Conservation (phyloP, 208 protist species). For the Angomonas deanei region DNA sequence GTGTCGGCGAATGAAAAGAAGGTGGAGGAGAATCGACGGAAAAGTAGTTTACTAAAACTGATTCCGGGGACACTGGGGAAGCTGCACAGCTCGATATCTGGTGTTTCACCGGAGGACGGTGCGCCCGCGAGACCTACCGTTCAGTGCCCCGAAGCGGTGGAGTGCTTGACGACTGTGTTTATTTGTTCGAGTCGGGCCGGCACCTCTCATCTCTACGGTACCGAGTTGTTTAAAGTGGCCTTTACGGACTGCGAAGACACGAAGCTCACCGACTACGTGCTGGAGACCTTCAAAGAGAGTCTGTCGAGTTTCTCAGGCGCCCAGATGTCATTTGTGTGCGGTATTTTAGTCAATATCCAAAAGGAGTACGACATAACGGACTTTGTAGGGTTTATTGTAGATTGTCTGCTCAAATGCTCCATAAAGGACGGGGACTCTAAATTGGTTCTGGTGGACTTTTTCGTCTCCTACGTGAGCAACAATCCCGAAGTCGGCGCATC, state of each 20-base stretch:
- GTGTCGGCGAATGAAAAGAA: neutral
- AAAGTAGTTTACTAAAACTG: constrained; percentile 3
- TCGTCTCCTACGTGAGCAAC: constrained; percentile 13
- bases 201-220: constrained; percentile 25
- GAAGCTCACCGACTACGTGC: constrained; percentile 25
- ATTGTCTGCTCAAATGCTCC: constrained; percentile 9
- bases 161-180: constrained; percentile 38
- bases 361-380: constrained; percentile 15
- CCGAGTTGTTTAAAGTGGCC: constrained; percentile 39
- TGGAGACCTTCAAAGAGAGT: constrained; percentile 38
- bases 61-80: constrained; percentile 8
- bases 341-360: neutral
- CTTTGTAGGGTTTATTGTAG: constrained; percentile 17
- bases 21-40: neutral
- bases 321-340: constrained; percentile 1
- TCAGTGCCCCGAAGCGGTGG: constrained; percentile 27
- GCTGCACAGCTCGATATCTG: constrained; percentile 1
- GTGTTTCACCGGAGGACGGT: neutral
- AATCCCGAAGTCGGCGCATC: neutral
- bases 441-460: constrained; percentile 26
- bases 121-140: neutral
- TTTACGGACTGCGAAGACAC: constrained; percentile 5
- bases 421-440: constrained; percentile 13
- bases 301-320: neutral
- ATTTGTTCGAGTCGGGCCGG: constrained; percentile 25